Percentiles rank a stretch among this genome's conserved stretches.
Evolutionary conservation across 1,284 basidiomycete genomes (phyloP).

Genomic region (Wallemia mellicola): DNA sequence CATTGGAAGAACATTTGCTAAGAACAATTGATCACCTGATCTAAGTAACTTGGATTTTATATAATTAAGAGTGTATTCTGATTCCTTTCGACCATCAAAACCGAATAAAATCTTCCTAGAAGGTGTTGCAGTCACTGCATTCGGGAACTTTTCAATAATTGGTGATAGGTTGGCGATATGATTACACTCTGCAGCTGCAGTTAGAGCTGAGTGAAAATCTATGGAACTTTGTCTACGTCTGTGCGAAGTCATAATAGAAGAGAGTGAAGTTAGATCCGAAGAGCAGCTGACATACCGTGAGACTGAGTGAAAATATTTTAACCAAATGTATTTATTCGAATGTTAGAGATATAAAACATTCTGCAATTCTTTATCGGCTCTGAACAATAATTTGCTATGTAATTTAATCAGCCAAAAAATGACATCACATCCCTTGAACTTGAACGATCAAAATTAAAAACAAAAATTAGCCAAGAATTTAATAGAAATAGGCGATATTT

Average conservation of each 20-base stretch:
- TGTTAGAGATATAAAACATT: no score
- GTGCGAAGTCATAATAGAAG: background rate
- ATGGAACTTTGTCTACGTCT: background rate
- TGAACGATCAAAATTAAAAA: background rate
- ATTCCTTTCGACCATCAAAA: background rate
- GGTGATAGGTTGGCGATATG: background rate
- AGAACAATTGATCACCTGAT: background rate
- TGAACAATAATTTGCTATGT: no score
- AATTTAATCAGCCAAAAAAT: no score
- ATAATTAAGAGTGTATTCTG: background rate
- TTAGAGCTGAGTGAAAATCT: background rate
- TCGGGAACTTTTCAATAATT: background rate
- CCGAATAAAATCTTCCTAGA: background rate
- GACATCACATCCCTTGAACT: background rate
- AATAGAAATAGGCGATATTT: no score
- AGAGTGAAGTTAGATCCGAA: background rate
- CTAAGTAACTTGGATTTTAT: background rate
- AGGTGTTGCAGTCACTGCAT: background rate
- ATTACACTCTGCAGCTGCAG: background rate
- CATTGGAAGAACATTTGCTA: background rate
- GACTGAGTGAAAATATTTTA: background rate
- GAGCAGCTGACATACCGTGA: background rate
- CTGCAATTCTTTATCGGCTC: no score
- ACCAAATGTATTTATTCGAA: background rate
- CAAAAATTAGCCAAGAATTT: no score